A percentile compares a stretch with the other conserved stretches of the same genome.
Conservation (phyloP, 2,329 filamentous ascomycete genomes). For the Pseudogymnoascus sp. region DNA sequence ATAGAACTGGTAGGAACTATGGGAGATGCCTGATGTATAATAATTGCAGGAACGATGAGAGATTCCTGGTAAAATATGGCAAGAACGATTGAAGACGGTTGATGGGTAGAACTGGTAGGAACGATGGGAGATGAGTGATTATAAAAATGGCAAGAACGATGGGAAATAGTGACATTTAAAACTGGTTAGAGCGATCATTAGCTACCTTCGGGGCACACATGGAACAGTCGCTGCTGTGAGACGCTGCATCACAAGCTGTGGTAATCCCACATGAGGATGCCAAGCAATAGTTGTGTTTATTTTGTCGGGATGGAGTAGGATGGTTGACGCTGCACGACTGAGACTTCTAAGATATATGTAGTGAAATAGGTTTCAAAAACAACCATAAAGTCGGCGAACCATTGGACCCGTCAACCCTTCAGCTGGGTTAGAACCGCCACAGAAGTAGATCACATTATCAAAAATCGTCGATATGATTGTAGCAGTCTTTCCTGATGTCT, state of each 20-base stretch:
- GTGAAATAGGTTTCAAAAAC: neutral
- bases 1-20: neutral
- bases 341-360: neutral
- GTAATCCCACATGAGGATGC: neutral
- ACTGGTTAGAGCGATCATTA: too few relatives aligned
- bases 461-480: neutral
- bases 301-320: neutral
- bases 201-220: neutral
- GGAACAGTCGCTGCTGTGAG: neutral
- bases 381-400: neutral
- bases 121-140: neutral
- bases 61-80: neutral
- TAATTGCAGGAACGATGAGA: neutral
- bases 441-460: neutral
- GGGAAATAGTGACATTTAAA: too few relatives aligned
- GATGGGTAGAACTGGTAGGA: neutral
- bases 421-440: neutral
- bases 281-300: too few relatives aligned
- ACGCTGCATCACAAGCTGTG: neutral
- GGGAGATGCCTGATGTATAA: too few relatives aligned
- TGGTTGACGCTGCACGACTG: neutral
- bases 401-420: neutral
- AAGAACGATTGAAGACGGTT: neutral
- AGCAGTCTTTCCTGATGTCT: too few relatives aligned
- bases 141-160: neutral